A percentile compares a stretch with the other conserved stretches of the same genome.
Conservation (phyloP, 768 basidiomycete species). For the Hysterangium stoloniferum region DNA sequence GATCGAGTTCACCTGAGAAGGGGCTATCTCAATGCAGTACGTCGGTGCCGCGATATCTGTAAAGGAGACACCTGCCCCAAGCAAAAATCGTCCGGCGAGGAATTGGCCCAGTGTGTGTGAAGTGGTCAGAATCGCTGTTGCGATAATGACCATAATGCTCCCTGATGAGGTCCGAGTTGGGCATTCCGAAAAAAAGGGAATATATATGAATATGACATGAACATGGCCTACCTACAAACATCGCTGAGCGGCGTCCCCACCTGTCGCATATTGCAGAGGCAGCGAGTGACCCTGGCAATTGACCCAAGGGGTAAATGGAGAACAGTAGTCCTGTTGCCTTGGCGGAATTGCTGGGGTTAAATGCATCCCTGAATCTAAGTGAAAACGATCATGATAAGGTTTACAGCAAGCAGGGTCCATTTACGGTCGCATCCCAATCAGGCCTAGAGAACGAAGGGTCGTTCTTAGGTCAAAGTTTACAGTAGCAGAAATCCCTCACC, state of each 20-base stretch:
- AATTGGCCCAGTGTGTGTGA: conserved; percentile 19
- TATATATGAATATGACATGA: background rate
- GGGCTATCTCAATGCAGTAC: conserved; percentile 28
- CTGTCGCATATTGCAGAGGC: conserved; percentile 23
- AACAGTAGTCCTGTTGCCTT: conserved; percentile 12
- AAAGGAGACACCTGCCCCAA: conserved; percentile 19
- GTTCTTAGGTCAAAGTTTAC: background rate
- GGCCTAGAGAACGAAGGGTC: background rate
- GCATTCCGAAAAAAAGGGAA: background rate
- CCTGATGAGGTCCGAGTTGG: background rate
- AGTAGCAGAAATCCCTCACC: background rate
- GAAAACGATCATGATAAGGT: too few species aligned
- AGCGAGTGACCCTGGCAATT: conserved; percentile 10
- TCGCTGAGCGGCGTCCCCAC: conserved; percentile 23
- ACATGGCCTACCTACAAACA: conserved; percentile 21
- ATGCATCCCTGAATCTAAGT: background rate
- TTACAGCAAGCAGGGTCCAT: too few species aligned
- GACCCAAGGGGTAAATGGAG: conserved; percentile 13
- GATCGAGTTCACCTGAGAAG: conserved; percentile 23
- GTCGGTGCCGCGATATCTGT: conserved; percentile 17
- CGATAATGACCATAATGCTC: conserved; percentile 16
- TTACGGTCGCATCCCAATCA: background rate
- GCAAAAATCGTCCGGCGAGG: conserved; percentile 27
- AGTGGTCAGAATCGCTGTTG: conserved; percentile 22
- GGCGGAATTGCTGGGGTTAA: background rate